A percentile compares a stretch with the other conserved stretches of the same genome.
Evolutionary conservation across 352 stramenopile genomes (phyloP).

Genomic region (Blastocystis sp.): DNA sequence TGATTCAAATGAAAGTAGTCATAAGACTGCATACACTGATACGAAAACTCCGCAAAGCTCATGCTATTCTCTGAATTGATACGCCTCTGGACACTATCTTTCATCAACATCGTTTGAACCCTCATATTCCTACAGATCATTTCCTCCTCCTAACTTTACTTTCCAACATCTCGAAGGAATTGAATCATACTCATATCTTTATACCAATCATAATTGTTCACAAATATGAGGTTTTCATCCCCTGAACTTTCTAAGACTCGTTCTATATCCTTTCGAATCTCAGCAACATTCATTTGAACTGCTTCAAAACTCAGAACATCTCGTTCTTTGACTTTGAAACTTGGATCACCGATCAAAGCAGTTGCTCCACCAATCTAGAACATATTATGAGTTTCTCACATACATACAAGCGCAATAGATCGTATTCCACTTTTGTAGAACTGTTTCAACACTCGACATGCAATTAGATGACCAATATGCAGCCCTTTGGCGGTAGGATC

Average conservation of each 20-base stretch:
- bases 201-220: constrained; percentile 97
- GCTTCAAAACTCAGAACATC: constrained; percentile 84
- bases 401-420: constrained; percentile 81
- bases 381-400: constrained; percentile 68
- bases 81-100: constrained; percentile 91
- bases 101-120: constrained; percentile 94
- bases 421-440: constrained; percentile 78
- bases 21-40: constrained; percentile 98
- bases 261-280: constrained; percentile 81
- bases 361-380: constrained; percentile 71
- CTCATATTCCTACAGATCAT: constrained; percentile 79
- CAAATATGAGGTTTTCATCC: constrained; percentile 79
- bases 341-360: constrained; percentile 91
- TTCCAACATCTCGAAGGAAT: constrained; percentile 92
- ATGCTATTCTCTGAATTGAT: constrained; percentile 84
- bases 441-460: constrained; percentile 76
- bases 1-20: constrained; percentile 92
- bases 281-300: constrained; percentile 79
- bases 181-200: constrained; percentile 83
- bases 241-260: constrained; percentile 85
- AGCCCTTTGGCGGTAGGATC: constrained; percentile 82
- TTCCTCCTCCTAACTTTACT: constrained; percentile 64
- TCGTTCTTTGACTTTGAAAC: constrained; percentile 90
- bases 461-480: constrained; percentile 80
- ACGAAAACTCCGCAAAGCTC: constrained; percentile 98